Percentiles rank a stretch among this genome's conserved stretches.
These are phyloP conservation scores for Didymella pomorum DNA, from an alignment of 2,329 filamentous ascomycete genomes.

Conservation along the genomic window DNA sequence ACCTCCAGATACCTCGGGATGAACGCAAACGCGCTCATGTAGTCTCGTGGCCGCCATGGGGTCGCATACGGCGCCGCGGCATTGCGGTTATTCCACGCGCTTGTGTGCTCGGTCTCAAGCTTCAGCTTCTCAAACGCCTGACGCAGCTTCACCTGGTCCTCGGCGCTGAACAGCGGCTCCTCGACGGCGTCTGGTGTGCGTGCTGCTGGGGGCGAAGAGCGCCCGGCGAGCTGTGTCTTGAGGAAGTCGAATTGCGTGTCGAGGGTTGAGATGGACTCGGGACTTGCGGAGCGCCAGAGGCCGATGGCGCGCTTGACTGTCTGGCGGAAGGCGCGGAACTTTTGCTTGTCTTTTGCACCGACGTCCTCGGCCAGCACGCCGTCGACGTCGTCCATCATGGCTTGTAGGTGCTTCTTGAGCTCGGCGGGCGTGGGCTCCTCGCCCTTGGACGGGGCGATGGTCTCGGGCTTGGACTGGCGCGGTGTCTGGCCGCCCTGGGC, in stretches of 20 bases:
- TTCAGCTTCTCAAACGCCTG: constrained; percentile 63
- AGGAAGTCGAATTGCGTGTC: constrained; percentile 58
- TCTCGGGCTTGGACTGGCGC: constrained; percentile 17
- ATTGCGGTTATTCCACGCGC: constrained; percentile 61
- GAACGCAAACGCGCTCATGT: constrained; percentile 92
- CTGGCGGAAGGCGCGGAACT: constrained; percentile 75
- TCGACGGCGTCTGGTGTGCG: neutral
- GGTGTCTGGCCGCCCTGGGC: constrained; percentile 30
- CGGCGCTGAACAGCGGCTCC: constrained; percentile 50
- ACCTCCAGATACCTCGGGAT: constrained; percentile 96
- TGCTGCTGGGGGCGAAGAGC: constrained; percentile 5
- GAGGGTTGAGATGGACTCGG: constrained; percentile 56
- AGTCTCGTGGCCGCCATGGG: constrained; percentile 86
- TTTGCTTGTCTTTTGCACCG: constrained; percentile 76
- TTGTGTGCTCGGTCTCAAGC: constrained; percentile 79
- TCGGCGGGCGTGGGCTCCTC: constrained; percentile 41
- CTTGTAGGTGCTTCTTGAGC: constrained; percentile 46
- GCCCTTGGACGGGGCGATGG: constrained; percentile 19
- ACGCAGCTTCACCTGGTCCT: constrained; percentile 66
- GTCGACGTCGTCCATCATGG: constrained; percentile 62
- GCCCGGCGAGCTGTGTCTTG: constrained; percentile 36
- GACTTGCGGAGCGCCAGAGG: constrained; percentile 56
- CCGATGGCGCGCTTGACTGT: constrained; percentile 70
- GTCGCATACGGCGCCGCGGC: constrained; percentile 78
- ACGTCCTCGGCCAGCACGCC: constrained; percentile 65